Evolutionary conservation across 495 filamentous ascomycete genomes (phyloP).

Genomic region (Aspergillus steynii): DNA sequence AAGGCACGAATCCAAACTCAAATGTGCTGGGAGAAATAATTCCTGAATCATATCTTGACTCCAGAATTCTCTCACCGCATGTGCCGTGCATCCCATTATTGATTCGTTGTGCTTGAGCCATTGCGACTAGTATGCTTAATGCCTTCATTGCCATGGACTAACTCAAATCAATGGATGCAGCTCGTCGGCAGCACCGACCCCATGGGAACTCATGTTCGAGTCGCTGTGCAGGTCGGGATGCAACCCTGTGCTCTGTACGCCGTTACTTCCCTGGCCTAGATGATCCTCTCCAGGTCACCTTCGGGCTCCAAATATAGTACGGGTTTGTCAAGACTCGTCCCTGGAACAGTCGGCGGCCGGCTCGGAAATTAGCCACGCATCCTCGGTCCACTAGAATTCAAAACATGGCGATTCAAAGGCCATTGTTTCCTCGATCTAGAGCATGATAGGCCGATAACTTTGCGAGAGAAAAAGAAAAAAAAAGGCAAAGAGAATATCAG

Average conservation of each 20-base stretch:
- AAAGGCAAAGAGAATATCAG: slow-evolving; percentile 11
- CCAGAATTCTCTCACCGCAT: slow-evolving; percentile 17
- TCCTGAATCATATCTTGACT: not conserved
- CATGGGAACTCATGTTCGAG: slow-evolving; percentile 3
- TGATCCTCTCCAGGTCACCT: not conserved
- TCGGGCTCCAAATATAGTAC: not conserved
- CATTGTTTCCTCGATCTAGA: slow-evolving; percentile 14
- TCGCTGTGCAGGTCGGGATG: not conserved
- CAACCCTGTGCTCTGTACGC: not conserved
- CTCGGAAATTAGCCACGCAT: not conserved
- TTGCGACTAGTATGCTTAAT: slow-evolving; percentile 11
- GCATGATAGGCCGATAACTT: slow-evolving; percentile 13
- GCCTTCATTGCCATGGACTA: slow-evolving; percentile 1
- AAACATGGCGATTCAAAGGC: slow-evolving; percentile 4
- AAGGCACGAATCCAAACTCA: slow-evolving; percentile 17
- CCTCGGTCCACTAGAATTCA: not conserved
- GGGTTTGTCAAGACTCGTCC: not conserved
- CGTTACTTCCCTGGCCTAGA: not conserved
- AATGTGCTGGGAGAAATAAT: not conserved
- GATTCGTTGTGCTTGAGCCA: slow-evolving; percentile 6
- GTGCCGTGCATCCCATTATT: slow-evolving; percentile 13
- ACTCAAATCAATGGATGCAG: not conserved
- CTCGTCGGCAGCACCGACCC: not conserved
- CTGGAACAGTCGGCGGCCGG: not conserved
- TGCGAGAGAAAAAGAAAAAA: slow-evolving; percentile 2